Conservation (phyloP, 1,284 basidiomycete genomes). For the Albatrellus sp. region DNA sequence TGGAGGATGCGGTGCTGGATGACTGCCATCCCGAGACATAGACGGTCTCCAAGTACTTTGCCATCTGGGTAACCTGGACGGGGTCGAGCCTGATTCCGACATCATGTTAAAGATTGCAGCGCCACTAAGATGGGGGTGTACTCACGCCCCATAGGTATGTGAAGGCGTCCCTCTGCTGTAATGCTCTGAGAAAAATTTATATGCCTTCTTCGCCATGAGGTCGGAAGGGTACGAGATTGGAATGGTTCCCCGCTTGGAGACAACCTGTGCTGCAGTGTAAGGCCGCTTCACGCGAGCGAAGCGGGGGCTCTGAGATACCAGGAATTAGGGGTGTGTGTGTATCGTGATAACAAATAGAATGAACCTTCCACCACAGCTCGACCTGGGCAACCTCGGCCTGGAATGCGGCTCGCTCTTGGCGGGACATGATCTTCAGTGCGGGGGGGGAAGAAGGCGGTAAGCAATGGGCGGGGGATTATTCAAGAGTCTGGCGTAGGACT, state of each 20-base stretch:
- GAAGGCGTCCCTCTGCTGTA: conserved; percentile 66
- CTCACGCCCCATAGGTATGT: conserved; percentile 96
- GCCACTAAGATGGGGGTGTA: conserved; percentile 14
- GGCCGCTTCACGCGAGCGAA: conserved; percentile 80
- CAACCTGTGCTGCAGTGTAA: conserved; percentile 89
- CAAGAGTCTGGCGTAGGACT: too few relatives aligned
- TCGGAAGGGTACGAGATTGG: conserved; percentile 82
- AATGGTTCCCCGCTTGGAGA: conserved; percentile 87
- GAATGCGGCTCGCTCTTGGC: conserved; percentile 49
- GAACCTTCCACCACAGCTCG: conserved; percentile 88
- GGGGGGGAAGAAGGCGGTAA: not conserved
- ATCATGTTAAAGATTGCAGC: not conserved
- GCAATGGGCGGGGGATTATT: not conserved
- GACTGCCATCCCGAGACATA: conserved; percentile 98
- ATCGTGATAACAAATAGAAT: conserved; percentile 11
- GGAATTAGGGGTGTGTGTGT: conserved; percentile 1
- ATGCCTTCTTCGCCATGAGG: conserved; percentile 82
- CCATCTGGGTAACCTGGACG: conserved; percentile 97
- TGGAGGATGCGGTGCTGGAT: conserved; percentile 83
- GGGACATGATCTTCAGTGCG: conserved; percentile 30
- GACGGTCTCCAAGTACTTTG: conserved; percentile 94
- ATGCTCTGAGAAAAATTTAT: conserved; percentile 54
- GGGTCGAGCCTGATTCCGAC: conserved; percentile 68
- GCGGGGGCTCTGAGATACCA: conserved; percentile 57
- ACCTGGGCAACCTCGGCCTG: conserved; percentile 74